Percentiles rank a stretch among this genome's conserved stretches.
These are phyloP conservation scores for Sarocladium oryzae DNA, from an alignment of 2,329 filamentous ascomycete species.

Conservation along the genomic window DNA sequence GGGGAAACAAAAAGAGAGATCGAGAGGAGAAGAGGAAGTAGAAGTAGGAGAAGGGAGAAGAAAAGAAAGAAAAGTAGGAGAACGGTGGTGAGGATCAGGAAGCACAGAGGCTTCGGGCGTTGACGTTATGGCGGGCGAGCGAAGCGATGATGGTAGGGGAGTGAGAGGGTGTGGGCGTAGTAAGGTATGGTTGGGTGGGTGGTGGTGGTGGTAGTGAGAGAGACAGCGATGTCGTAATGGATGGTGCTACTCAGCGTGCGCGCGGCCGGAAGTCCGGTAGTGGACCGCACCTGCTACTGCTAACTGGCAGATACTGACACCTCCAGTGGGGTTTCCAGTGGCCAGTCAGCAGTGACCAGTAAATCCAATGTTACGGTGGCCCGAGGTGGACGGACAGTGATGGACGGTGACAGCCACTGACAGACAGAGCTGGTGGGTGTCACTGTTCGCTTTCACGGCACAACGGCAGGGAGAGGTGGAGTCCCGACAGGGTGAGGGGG, in stretches of 20 bases:
- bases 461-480: constrained; percentile 1
- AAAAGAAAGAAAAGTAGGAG: neutral
- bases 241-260: too few species aligned
- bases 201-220: too few species aligned
- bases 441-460: neutral
- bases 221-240: constrained; percentile 3
- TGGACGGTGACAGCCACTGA: neutral
- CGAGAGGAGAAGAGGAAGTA: neutral
- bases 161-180: neutral
- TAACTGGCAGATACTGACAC: too few species aligned
- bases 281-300: too few species aligned
- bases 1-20: neutral
- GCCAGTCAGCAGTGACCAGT: too few species aligned
- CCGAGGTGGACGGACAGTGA: too few species aligned
- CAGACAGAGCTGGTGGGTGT: neutral
- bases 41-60: neutral
- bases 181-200: neutral
- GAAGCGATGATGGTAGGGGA: neutral
- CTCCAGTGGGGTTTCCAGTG: too few species aligned
- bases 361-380: too few species aligned
- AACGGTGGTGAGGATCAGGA: neutral
- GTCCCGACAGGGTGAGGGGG: neutral
- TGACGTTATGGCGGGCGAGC: constrained; percentile 1
- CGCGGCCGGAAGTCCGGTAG: too few species aligned
- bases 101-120: constrained; percentile 1